Evolutionary conservation across 164 flowering plant genomes (phyloP), one percentile per base, ranked within the genome.

Genomic region (Macadamia tetraphylla): DNA sequence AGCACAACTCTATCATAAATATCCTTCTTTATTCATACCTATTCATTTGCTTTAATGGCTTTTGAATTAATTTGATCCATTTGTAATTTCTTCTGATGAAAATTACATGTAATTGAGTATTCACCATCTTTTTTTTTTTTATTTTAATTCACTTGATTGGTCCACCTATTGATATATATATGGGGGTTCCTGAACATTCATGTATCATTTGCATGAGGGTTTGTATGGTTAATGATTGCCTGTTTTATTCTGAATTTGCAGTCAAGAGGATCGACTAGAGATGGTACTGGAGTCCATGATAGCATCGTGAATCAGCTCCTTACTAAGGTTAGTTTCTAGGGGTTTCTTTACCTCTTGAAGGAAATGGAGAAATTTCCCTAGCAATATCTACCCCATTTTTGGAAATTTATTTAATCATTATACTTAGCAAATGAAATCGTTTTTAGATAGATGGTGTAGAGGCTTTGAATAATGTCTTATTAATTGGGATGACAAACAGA

Each of bases 401-500:
- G 57, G 10, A 56, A 53, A 42, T 61, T 10, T 32, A 69, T 51
- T 14, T 49, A n/a, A 14, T 30, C 57, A 13, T 31, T 6, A 14
- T 7, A 57, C 70, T 74, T 35, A 70, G 49, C 35, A 44, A 35
- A 44, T 58, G 59, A 55, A 23, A 75, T 73, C 17, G 61, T 73
- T 65, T 76, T 43, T 81, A 93, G 97, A 94, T 94, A 72, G 98
- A 94, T 81, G 96, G 97, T 63, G 98, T 94, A 73, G 98, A 94
- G 80, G 78, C 98, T 11, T 74, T 94, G 70, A 94, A 94, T 71
- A 94, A 94, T 83, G 97, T 94, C 62, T 78, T 94, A 82, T 94
- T 94, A 65, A 94, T 94, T 77, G 97, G 98, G 67, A 92, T 94
- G 98, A 94, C 98, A 55, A 94, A 94, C 82, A 85, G 98, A 77